These are phyloP conservation scores for Penicillium concentricum DNA, from an alignment of 2,329 filamentous ascomycete genomes.

Conservation along the genomic window DNA sequence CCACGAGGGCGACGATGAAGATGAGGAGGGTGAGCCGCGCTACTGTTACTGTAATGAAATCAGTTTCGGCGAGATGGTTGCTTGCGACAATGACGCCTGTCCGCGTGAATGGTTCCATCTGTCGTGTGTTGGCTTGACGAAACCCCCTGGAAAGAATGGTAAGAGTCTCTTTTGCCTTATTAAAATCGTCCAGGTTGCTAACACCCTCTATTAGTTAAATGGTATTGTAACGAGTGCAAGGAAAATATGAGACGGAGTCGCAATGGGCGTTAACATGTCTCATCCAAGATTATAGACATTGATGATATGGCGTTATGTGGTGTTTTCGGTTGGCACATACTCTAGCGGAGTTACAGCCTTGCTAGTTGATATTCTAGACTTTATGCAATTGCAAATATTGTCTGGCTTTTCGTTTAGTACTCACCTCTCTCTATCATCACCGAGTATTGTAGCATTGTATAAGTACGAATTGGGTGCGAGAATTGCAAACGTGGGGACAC, in stretches of 20 bases:
- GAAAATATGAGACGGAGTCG: conserved; percentile 59
- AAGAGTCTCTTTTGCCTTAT: conserved; percentile 39
- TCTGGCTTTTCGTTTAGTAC: not conserved
- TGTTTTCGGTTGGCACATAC: not conserved
- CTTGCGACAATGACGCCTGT: conserved; percentile 72
- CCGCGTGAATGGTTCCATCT: conserved; percentile 81
- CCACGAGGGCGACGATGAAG: conserved; percentile 58
- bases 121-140: conserved; percentile 75
- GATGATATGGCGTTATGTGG: conserved; percentile 8
- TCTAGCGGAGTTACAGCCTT: not conserved
- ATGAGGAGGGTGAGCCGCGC: conserved; percentile 67
- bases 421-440: not conserved
- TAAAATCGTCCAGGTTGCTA: conserved; percentile 6
- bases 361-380: conserved; percentile 1
- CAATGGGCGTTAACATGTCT: conserved; percentile 34
- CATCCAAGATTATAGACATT: not conserved
- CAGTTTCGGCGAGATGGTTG: conserved; percentile 82
- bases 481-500: not conserved
- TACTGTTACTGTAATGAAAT: conserved; percentile 80
- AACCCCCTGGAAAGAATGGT: conserved; percentile 75
- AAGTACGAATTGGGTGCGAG: too few relatives aligned
- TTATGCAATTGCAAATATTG: not conserved
- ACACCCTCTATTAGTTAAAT: conserved; percentile 61
- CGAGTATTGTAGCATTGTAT: not conserved
- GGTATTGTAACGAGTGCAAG: conserved; percentile 79